Percentiles rank a stretch among this genome's conserved stretches.
phyloP scores from a whole-genome alignment of 306 rosid genomes.

The Cucurbita argyrosperma region DNA sequence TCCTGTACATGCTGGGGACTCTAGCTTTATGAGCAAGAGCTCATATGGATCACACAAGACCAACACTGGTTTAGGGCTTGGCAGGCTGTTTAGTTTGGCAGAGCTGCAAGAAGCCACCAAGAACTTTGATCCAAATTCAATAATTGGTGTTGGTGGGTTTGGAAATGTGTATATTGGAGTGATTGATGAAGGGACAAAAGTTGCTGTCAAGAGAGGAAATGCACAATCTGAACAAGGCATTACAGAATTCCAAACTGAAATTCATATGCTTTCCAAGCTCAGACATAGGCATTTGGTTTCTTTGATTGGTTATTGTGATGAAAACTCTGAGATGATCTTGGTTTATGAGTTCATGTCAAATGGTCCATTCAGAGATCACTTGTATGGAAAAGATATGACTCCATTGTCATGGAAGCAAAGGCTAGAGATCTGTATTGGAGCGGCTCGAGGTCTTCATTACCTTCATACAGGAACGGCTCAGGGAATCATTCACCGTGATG shows the following conservation, averaged over 20 bases:
- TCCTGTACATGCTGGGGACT: constrained; percentile 28
- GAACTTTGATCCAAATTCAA: constrained; percentile 26
- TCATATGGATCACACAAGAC: constrained; percentile 21
- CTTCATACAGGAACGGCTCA: constrained; percentile 42
- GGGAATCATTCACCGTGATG: constrained; percentile 40
- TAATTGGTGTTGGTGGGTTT: constrained; percentile 42
- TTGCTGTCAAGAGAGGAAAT: constrained; percentile 37
- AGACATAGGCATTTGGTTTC: constrained; percentile 44
- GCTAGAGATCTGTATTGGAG: constrained; percentile 31
- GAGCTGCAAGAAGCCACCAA: constrained; percentile 38
- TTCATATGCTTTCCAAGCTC: constrained; percentile 39
- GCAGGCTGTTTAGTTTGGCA: constrained; percentile 27
- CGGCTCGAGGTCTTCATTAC: constrained; percentile 40
- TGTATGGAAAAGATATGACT: constrained; percentile 27
- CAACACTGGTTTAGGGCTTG: constrained; percentile 24
- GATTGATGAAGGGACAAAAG: constrained; percentile 28
- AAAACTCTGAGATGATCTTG: constrained; percentile 35
- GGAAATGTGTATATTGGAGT: constrained; percentile 31
- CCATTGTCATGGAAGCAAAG: constrained; percentile 31
- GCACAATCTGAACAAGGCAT: constrained; percentile 39
- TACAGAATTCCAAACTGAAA: constrained; percentile 36
- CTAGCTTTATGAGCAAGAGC: constrained; percentile 26
- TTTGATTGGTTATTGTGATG: constrained; percentile 37
- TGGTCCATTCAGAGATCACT: constrained; percentile 37
- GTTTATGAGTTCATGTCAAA: constrained; percentile 46